Evolutionary conservation across 768 basidiomycete species (phyloP).

Genomic region (Panaeolus cyanescens): DNA sequence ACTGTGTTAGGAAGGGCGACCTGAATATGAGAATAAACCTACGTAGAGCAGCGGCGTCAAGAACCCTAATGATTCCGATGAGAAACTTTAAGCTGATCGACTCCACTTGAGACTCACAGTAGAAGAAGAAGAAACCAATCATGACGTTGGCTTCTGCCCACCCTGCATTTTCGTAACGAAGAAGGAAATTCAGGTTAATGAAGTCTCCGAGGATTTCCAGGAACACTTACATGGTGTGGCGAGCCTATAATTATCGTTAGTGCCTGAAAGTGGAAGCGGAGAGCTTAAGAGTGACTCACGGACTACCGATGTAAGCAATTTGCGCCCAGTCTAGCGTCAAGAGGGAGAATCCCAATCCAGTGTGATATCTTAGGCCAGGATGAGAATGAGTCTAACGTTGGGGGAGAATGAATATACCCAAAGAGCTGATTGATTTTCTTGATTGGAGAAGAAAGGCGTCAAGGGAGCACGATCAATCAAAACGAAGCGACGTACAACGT

Average conservation of each 20-base stretch:
- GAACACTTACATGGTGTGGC: constrained; percentile 45
- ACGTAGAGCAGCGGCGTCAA: constrained; percentile 51
- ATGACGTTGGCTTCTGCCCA: constrained; percentile 78
- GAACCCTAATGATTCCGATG: constrained; percentile 36
- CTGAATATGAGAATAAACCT: constrained; percentile 14
- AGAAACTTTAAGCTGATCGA: background rate
- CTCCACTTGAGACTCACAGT: constrained; percentile 42
- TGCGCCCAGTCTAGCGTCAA: constrained; percentile 65
- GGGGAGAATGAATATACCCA: constrained; percentile 35
- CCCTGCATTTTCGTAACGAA: constrained; percentile 37
- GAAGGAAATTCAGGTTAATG: background rate
- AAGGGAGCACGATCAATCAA: constrained; percentile 2
- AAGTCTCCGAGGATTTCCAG: background rate
- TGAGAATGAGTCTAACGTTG: background rate
- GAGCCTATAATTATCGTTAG: constrained; percentile 31
- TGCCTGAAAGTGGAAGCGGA: constrained; percentile 10
- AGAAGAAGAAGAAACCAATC: constrained; percentile 63
- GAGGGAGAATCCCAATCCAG: constrained; percentile 53
- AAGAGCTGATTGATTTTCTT: constrained; percentile 62
- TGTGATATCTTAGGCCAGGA: constrained; percentile 38
- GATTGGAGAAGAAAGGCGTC: constrained; percentile 4
- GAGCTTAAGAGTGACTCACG: constrained; percentile 37
- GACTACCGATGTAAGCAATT: constrained; percentile 70
- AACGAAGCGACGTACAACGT: constrained; percentile 42
- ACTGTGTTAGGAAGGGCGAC: constrained; percentile 7